Conservation (phyloP, 306 rosid genomes). For the Vicia faba region DNA sequence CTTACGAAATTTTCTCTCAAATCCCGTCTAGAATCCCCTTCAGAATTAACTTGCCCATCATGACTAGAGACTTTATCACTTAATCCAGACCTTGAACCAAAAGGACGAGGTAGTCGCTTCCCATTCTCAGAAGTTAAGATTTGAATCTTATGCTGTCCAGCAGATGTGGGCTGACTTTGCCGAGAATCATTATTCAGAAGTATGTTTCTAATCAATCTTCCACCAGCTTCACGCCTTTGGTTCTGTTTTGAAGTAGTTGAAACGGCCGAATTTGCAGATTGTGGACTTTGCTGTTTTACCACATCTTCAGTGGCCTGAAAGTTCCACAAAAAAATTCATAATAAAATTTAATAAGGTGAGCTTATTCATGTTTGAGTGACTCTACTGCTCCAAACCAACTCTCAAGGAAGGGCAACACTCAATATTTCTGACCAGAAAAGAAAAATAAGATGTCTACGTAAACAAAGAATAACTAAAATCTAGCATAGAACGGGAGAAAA, state of each 20-base stretch:
- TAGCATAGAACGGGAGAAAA: neutral
- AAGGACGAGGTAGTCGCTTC: conserved; percentile 58
- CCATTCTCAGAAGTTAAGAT: conserved; percentile 64
- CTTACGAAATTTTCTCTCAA: conserved; percentile 58
- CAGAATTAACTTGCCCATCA: conserved; percentile 55
- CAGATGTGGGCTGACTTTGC: conserved; percentile 56
- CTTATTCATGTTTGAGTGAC: conserved; percentile 17
- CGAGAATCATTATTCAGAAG: conserved; percentile 70
- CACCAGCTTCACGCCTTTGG: conserved; percentile 76
- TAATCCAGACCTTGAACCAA: conserved; percentile 51
- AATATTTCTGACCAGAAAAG: conserved; percentile 10
- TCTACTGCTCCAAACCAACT: neutral
- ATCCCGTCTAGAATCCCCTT: conserved; percentile 64
- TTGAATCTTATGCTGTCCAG: conserved; percentile 65
- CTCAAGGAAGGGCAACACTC: neutral
- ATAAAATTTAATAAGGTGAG: conserved; percentile 17
- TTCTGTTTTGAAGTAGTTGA: conserved; percentile 63
- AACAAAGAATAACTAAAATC: conserved; percentile 3
- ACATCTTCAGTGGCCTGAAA: conserved; percentile 54
- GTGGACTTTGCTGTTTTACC: conserved; percentile 49
- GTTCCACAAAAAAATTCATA: conserved; percentile 17
- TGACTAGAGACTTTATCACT: conserved; percentile 52
- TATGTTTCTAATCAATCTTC: conserved; percentile 74
- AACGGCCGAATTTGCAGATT: conserved; percentile 54
- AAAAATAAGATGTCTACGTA: neutral